A percentile compares a stretch with the other conserved stretches of the same genome.
Evolutionary conservation across 805 yeast species (phyloP).

Genomic region (Wickerhamomyces xylosicus): DNA sequence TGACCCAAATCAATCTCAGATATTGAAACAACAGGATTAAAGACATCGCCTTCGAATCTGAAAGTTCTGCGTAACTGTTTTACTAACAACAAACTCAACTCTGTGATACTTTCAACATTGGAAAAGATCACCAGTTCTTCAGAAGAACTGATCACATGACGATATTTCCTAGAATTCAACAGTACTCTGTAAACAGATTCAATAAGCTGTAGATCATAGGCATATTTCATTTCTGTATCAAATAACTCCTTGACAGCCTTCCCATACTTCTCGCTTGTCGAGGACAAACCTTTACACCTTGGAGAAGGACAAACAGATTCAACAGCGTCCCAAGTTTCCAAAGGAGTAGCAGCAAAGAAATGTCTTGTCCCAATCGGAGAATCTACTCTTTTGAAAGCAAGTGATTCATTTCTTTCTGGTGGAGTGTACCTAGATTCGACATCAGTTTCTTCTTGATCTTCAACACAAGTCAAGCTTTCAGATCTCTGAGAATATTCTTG

Average conservation of each 20-base stretch:
- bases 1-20: slow-evolving; percentile 20
- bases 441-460: neutral
- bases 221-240: slow-evolving; percentile 25
- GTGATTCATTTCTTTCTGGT: slow-evolving; percentile 18
- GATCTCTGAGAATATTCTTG: too few relatives aligned
- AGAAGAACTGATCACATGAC: slow-evolving; percentile 21
- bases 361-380: slow-evolving; percentile 23
- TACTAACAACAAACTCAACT: slow-evolving; percentile 24
- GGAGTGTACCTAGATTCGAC: slow-evolving; percentile 3
- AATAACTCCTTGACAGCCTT: slow-evolving; percentile 19
- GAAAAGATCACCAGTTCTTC: slow-evolving; percentile 33
- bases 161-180: slow-evolving; percentile 20
- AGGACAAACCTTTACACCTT: neutral
- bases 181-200: slow-evolving; percentile 23
- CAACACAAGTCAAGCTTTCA: neutral
- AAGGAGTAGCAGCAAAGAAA: slow-evolving; percentile 10
- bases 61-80: slow-evolving; percentile 8
- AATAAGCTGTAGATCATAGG: slow-evolving; percentile 20
- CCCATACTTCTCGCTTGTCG: slow-evolving; percentile 10
- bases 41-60: neutral
- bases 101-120: slow-evolving; percentile 28
- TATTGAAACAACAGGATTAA: slow-evolving; percentile 6
- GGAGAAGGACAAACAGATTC: slow-evolving; percentile 5
- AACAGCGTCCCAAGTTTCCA: slow-evolving; percentile 2
- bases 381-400: slow-evolving; percentile 21